These are phyloP conservation scores for Ligustrum vulgare DNA, from an alignment of 257 asterid species.

Conservation along the genomic window DNA sequence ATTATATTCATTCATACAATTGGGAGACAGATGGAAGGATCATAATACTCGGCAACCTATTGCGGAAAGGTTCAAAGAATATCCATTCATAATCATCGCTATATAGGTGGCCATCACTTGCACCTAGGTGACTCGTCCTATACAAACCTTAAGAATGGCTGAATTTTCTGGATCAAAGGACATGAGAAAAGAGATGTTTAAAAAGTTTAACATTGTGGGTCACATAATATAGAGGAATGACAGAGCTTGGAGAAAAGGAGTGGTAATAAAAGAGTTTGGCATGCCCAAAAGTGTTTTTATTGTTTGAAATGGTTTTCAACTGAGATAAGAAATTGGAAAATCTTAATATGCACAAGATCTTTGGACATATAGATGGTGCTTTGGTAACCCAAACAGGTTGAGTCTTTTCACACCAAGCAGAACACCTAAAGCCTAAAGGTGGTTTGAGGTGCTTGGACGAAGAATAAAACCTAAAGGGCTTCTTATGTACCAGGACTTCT, in stretches of 20 bases:
- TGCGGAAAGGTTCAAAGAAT: background rate
- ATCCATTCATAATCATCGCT: background rate
- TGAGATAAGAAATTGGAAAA: background rate
- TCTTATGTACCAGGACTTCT: background rate
- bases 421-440: too few relatives aligned
- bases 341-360: background rate
- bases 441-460: too few relatives aligned
- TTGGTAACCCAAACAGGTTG: background rate
- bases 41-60: background rate
- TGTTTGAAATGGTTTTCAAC: background rate
- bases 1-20: background rate
- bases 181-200: background rate
- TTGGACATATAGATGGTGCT: background rate
- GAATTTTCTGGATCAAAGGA: background rate
- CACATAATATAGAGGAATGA: background rate
- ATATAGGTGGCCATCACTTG: background rate
- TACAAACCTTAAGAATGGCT: background rate
- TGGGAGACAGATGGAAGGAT: background rate
- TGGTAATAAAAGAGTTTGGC: background rate
- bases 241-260: background rate
- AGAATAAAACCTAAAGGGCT: background rate
- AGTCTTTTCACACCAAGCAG: too few relatives aligned
- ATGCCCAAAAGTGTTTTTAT: background rate
- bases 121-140: background rate
- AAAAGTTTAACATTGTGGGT: background rate